These are phyloP conservation scores for Colletotrichum navitas DNA, from an alignment of 2,329 filamentous ascomycete species.

Conservation along the genomic window DNA sequence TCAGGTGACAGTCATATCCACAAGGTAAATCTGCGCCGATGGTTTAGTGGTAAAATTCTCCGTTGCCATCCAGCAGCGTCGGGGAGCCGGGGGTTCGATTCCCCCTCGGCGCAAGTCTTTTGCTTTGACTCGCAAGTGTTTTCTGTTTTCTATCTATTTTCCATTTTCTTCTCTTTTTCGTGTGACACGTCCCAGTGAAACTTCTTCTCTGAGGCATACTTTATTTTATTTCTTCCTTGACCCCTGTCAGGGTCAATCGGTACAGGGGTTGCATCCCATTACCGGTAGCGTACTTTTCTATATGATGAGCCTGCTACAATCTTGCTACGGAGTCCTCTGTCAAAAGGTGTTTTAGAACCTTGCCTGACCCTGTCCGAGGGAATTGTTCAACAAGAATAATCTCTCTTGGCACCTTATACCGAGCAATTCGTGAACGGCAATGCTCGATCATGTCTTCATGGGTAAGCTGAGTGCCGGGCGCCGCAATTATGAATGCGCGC, in stretches of 20 bases:
- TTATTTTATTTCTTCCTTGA: no score
- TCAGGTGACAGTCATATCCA: no score
- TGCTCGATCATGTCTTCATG: slow-evolving; percentile 6
- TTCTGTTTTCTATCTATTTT: no score
- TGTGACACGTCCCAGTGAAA: no score
- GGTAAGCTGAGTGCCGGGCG: not conserved
- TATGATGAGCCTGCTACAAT: not conserved
- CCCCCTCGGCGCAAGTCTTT: slow-evolving; percentile 33
- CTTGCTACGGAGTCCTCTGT: slow-evolving; percentile 16
- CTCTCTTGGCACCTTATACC: slow-evolving; percentile 32
- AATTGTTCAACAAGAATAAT: slow-evolving; percentile 22
- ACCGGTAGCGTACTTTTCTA: no score
- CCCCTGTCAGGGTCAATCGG: not conserved
- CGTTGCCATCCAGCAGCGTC: slow-evolving; percentile 38
- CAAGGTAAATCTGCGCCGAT: slow-evolving; percentile 16
- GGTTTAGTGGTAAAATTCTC: slow-evolving; percentile 42
- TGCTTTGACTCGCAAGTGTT: not conserved
- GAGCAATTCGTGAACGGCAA: slow-evolving; percentile 23
- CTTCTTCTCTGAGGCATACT: no score
- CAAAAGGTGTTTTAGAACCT: slow-evolving; percentile 32
- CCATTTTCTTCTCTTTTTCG: no score
- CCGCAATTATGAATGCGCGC: slow-evolving; percentile 27
- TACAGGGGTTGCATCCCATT: not conserved
- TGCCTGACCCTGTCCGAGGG: slow-evolving; percentile 32
- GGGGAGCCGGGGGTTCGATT: slow-evolving; percentile 41